Percentiles rank a stretch among this genome's conserved stretches.
These are phyloP conservation scores for Sanghuangporus weigelae DNA, from an alignment of 1,284 basidiomycete genomes.

Conservation along the genomic window DNA sequence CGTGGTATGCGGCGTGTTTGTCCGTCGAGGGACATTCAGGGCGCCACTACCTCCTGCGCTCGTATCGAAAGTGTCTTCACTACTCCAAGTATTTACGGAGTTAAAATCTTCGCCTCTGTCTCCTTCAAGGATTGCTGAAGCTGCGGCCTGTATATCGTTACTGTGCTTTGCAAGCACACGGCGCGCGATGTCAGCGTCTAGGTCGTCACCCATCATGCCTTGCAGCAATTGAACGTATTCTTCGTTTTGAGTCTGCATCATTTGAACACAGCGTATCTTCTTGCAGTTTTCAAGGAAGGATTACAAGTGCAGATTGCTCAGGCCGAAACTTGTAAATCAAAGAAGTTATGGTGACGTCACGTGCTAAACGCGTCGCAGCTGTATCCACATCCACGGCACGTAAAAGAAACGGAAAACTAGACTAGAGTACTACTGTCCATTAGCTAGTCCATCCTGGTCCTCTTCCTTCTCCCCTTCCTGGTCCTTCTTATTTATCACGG, in stretches of 20 bases:
- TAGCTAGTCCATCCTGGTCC: background rate
- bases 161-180: slow-evolving; percentile 51
- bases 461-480: background rate
- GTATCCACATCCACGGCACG: too few relatives aligned
- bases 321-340: too few relatives aligned
- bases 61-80: background rate
- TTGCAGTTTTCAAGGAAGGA: background rate
- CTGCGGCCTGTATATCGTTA: slow-evolving; percentile 57
- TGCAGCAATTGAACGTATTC: slow-evolving; percentile 32
- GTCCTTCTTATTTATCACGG: slow-evolving; percentile 20
- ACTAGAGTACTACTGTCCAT: background rate
- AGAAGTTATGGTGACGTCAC: background rate
- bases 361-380: too few relatives aligned
- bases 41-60: background rate
- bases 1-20: slow-evolving; percentile 8
- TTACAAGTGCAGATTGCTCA: background rate
- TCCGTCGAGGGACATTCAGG: slow-evolving; percentile 19
- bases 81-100: slow-evolving; percentile 11
- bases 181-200: slow-evolving; percentile 42
- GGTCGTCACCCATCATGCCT: slow-evolving; percentile 34
- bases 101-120: slow-evolving; percentile 34
- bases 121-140: slow-evolving; percentile 52
- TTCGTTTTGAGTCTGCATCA: slow-evolving; percentile 9
- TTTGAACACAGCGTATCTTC: background rate
- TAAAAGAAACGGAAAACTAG: too few relatives aligned